These are phyloP conservation scores for Delphinella strobiligena DNA, from an alignment of 2,329 filamentous ascomycete genomes.

Conservation along the genomic window DNA sequence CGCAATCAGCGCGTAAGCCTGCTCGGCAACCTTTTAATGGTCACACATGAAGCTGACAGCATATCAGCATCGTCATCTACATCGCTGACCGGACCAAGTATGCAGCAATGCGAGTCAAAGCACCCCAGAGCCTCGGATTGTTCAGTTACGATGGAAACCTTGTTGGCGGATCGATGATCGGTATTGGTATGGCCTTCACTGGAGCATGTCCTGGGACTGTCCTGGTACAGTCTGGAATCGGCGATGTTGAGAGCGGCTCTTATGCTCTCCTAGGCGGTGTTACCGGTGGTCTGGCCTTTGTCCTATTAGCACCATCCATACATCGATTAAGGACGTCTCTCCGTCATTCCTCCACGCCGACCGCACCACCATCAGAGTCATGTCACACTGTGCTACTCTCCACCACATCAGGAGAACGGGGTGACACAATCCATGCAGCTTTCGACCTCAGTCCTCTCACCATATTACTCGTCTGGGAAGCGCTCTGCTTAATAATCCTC, in stretches of 20 bases:
- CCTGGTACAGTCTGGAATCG: slow-evolving; percentile 45
- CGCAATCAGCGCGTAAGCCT: slow-evolving; percentile 48
- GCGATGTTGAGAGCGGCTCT: slow-evolving; percentile 26
- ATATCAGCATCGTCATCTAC: slow-evolving; percentile 14
- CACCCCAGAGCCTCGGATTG: slow-evolving; percentile 40
- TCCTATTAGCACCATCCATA: slow-evolving; percentile 2
- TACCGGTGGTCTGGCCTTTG: slow-evolving; percentile 38
- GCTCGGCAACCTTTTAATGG: slow-evolving; percentile 29
- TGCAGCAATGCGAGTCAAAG: slow-evolving; percentile 35
- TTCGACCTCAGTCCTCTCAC: slow-evolving; percentile 28
- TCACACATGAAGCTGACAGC: slow-evolving; percentile 1
- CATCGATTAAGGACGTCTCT: background rate
- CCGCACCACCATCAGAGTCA: background rate
- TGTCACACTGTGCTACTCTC: background rate
- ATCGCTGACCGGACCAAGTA: slow-evolving; percentile 33
- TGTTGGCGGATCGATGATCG: slow-evolving; percentile 49
- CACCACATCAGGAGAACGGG: background rate
- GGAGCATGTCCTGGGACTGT: slow-evolving; percentile 56
- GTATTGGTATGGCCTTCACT: slow-evolving; percentile 53
- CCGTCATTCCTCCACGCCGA: too few species aligned
- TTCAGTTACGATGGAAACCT: slow-evolving; percentile 53
- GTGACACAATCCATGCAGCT: slow-evolving; percentile 15
- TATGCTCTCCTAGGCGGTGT: slow-evolving; percentile 44
- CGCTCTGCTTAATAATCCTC: slow-evolving; percentile 29
- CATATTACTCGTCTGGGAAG: slow-evolving; percentile 33